Base-by-base conservation (phyloP, 257 asterid genomes). In the Ophiorrhiza pumila region DNA sequence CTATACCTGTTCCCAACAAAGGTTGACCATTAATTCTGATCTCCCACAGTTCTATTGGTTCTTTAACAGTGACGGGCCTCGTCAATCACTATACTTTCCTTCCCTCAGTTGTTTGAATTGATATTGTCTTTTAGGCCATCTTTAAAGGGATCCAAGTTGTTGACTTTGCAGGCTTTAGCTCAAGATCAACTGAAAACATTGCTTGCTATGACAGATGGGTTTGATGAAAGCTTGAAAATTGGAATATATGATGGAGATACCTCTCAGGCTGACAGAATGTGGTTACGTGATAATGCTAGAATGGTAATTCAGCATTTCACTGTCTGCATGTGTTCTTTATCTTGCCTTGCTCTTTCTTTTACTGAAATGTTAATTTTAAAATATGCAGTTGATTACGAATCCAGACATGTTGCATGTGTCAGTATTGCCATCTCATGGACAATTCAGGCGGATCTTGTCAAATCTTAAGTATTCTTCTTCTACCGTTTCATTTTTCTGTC, bases 171-270 rank as follows among this genome's bases (percentile, higher is more conserved):
- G 99, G 99, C 98, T 73, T 84, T 94, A 78, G 99, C 99, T 71
- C 99, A 94, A 82, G 99, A 94, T 86, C 99, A 94, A 73, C 76
- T 91, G 75, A 84, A 98, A 83, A 87, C 95, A 78, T 81, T 91
- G 83, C 68, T 80, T 34, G 73, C 82, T 79, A 71, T 91, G 89
- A 85, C 87, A 52, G 71, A 83, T 9, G 92, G 85, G 78, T 83
- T 91, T 64, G 86, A 84, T 58, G 82, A 83, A 79, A 89, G 85
- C 89, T 77, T 86, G 60, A 88, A 80, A 61, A 80, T 94, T 78
- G 99, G 99, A 64, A 84, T 94, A 78, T 94, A 90, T 76, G 99
- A 94, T 73, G 99, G 99, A 67, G 99, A 94, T 80, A 94, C 98
- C 84, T 83, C 90, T 82, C 87, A 82, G 84, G 85, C 77, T 76